Base-by-base conservation (phyloP, 2,329 filamentous ascomycete genomes). In the Trichoderma sp. region DNA sequence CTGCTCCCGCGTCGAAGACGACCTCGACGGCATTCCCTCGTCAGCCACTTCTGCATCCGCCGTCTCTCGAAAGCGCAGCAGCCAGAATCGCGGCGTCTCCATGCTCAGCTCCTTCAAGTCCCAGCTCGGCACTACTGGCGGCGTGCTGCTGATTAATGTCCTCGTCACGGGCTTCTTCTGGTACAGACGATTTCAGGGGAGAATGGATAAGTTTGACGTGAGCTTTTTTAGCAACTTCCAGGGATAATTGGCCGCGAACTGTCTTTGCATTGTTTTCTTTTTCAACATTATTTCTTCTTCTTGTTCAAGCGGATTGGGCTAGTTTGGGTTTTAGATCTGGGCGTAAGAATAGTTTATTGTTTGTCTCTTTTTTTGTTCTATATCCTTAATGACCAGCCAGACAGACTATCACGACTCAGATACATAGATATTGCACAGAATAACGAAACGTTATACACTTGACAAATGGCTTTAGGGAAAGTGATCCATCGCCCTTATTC, bases 1-100 rank as follows among this genome's bases (percentile, higher is more conserved):
- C 2, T 88, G 87, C 71, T 75, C 83, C 58, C 74, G 79, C 55
- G 77, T 72, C 63, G 78, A 80, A 71, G 76, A 80, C 53, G 78
- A 80, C 70, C 70, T 76, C 56, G 78, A 79, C 47, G 77, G 74
- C 56, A 55, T 43, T 3, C 5, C 40, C 19, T 4, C 16, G 7
- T 4, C 40, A 43, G 10, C 40, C 40, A 8, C 2, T 8, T 43
- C 40, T 19, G 1, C 52, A 43, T n/a, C 66, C 7, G 24, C 52
- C 14, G 16, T 53, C 13, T 43, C 40, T 4, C 6, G 40, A 43
- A 43, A 8, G 40, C 40, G 52, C 40, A 67, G 37, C 37, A 67
- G 61, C 49, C 63, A 68, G 37, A 65, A 59, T 24, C 55, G 47
- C 24, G 61, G 72, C 5, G 35, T 76, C 16, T 8, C 40, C 40